phyloP scores from a whole-genome alignment of 345 rosid genomes.

The Pistacia atlantica region DNA sequence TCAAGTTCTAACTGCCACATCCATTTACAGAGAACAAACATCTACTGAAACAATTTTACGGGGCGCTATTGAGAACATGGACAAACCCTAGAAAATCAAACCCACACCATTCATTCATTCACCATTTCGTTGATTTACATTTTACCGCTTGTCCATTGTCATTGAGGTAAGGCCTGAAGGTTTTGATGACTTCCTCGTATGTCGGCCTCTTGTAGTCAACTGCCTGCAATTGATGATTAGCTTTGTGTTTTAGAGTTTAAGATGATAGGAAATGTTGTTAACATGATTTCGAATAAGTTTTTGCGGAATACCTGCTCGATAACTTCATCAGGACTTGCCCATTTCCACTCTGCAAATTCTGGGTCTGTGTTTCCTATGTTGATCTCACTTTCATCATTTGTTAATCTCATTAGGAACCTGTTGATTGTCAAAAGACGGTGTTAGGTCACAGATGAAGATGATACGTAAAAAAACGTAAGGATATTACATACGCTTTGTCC shows the following conservation, averaged over 20 bases:
- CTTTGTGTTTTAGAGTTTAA: background rate
- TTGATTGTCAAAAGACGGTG: slow-evolving; percentile 4
- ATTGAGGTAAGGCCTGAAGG: slow-evolving; percentile 66
- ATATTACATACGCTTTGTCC: background rate
- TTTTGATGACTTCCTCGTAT: slow-evolving; percentile 84
- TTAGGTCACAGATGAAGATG: slow-evolving; percentile 5
- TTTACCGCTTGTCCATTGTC: slow-evolving; percentile 63
- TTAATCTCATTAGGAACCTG: slow-evolving; percentile 91
- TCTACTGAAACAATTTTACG: slow-evolving; percentile 14
- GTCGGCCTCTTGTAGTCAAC: slow-evolving; percentile 98
- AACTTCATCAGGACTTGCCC: slow-evolving; percentile 85
- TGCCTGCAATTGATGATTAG: slow-evolving; percentile 50
- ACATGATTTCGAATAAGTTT: background rate
- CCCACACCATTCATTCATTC: slow-evolving; percentile 13
- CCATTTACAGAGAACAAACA: slow-evolving; percentile 43
- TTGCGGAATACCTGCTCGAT: slow-evolving; percentile 59
- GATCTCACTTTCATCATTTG: slow-evolving; percentile 75
- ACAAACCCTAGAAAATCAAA: slow-evolving; percentile 27
- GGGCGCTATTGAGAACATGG: slow-evolving; percentile 10
- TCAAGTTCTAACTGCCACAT: slow-evolving; percentile 28
- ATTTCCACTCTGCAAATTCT: slow-evolving; percentile 96
- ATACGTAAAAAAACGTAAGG: background rate
- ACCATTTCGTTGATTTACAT: slow-evolving; percentile 97
- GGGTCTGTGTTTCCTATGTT: slow-evolving; percentile 75
- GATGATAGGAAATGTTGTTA: background rate